A percentile compares a stretch with the other conserved stretches of the same genome.
Evolutionary conservation across 176 grass and related monocot species (phyloP).

Genomic region (Bothriochloa decipiens): DNA sequence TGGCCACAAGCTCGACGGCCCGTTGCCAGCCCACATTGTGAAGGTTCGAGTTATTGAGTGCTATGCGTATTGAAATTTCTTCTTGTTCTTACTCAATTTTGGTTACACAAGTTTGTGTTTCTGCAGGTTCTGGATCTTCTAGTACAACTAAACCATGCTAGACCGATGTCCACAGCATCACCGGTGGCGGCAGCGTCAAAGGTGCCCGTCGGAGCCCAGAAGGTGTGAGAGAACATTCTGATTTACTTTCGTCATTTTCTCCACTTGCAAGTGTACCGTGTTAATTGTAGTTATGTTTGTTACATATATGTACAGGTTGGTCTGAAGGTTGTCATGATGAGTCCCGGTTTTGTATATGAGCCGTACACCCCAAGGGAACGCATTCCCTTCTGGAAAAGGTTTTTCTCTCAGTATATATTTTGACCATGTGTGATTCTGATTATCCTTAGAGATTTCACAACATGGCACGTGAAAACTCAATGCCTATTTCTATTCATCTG

Average conservation of each 20-base stretch:
- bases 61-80: conserved; percentile 19
- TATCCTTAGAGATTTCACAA: not conserved
- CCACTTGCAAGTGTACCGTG: not conserved
- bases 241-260: conserved; percentile 29
- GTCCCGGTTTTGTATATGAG: conserved; percentile 92
- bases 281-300: conserved; percentile 22
- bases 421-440: not conserved
- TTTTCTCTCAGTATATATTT: not conserved
- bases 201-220: conserved; percentile 40
- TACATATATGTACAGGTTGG: conserved; percentile 55
- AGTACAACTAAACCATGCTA: conserved; percentile 42
- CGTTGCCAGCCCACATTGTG: conserved; percentile 34
- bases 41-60: conserved; percentile 50
- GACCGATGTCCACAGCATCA: conserved; percentile 58
- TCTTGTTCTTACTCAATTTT: not conserved
- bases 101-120: not conserved
- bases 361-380: conserved; percentile 65
- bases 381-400: conserved; percentile 95
- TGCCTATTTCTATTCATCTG: not conserved
- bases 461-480: not conserved
- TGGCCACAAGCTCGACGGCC: conserved; percentile 25
- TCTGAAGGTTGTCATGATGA: conserved; percentile 77
- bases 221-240: conserved; percentile 43
- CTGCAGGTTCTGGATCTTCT: conserved; percentile 60
- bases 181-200: conserved; percentile 9